Evolutionary conservation across 441 rosid genomes (phyloP).

Genomic region (Adansonia madagascariensis): DNA sequence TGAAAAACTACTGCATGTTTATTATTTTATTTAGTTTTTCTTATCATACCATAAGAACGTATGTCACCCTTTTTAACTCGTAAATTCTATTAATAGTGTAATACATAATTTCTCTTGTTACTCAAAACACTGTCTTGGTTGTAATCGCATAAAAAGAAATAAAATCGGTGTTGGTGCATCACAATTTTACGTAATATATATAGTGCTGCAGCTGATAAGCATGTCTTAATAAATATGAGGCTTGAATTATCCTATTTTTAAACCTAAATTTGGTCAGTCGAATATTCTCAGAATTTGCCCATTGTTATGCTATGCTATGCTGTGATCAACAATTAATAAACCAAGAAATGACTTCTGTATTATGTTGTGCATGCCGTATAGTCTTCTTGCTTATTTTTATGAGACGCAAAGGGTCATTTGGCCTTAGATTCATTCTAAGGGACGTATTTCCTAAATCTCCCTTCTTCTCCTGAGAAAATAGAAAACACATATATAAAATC

Average conservation of each 20-base stretch:
- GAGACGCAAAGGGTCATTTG: conserved; percentile 37
- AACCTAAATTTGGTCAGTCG: conserved; percentile 23
- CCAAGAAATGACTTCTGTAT: conserved; percentile 29
- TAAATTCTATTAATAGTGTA: too few species aligned
- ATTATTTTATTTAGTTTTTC: too few species aligned
- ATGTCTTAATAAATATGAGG: not conserved
- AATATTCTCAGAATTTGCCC: conserved; percentile 36
- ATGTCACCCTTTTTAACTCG: too few species aligned
- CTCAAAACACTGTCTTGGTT: not conserved
- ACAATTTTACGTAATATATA: not conserved
- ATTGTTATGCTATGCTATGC: too few species aligned
- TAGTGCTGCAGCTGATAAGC: not conserved
- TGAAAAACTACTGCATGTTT: too few species aligned
- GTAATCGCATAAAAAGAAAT: not conserved
- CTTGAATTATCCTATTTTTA: not conserved
- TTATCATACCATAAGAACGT: too few species aligned
- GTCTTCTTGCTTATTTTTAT: not conserved
- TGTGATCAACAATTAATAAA: not conserved
- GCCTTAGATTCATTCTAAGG: conserved; percentile 31
- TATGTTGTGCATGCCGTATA: too few species aligned
- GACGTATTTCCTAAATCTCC: conserved; percentile 22
- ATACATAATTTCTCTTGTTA: too few species aligned
- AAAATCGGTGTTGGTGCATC: not conserved
- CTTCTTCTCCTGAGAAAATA: not conserved
- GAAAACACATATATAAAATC: not conserved